These are phyloP conservation scores for Aspergillus unguis DNA, from an alignment of 2,329 filamentous ascomycete species.

Conservation along the genomic window DNA sequence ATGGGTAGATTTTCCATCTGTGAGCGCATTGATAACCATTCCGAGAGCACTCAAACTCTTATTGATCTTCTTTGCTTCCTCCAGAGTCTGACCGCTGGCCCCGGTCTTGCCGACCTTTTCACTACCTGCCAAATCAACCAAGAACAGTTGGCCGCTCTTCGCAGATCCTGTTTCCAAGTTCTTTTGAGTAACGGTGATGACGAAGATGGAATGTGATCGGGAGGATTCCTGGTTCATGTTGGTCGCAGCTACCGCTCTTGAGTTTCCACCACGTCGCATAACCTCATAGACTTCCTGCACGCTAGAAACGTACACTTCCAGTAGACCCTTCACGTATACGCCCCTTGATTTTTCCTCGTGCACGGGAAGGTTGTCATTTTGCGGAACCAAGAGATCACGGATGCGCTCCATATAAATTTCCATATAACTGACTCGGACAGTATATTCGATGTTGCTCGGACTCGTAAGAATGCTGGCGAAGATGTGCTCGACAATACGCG, in stretches of 20 bases:
- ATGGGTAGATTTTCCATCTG: constrained; percentile 94
- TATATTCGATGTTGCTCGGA: constrained; percentile 93
- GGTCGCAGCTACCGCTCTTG: constrained; percentile 88
- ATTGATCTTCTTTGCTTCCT: constrained; percentile 99
- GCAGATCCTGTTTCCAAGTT: constrained; percentile 94
- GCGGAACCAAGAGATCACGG: constrained; percentile 83
- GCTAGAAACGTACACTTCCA: constrained; percentile 93
- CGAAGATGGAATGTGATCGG: constrained; percentile 96
- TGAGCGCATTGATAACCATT: constrained; percentile 98
- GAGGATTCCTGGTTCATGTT: constrained; percentile 99
- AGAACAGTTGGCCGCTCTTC: constrained; percentile 93
- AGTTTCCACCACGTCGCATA: constrained; percentile 85
- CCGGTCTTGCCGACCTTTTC: constrained; percentile 99
- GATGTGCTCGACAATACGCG: constrained; percentile 95
- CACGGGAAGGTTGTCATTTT: constrained; percentile 95
- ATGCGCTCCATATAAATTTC: constrained; percentile 99
- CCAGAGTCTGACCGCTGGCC: constrained; percentile 91
- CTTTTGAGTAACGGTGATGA: constrained; percentile 95
- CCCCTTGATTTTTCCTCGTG: constrained; percentile 96
- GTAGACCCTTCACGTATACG: constrained; percentile 91
- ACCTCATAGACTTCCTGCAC: constrained; percentile 96
- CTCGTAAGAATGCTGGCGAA: constrained; percentile 92
- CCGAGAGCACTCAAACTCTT: constrained; percentile 97
- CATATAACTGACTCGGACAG: constrained; percentile 98
- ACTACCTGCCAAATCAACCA: constrained; percentile 96